Evolutionary conservation across 805 yeast genomes (phyloP).

Genomic region (Yamadazyma ubonensis): DNA sequence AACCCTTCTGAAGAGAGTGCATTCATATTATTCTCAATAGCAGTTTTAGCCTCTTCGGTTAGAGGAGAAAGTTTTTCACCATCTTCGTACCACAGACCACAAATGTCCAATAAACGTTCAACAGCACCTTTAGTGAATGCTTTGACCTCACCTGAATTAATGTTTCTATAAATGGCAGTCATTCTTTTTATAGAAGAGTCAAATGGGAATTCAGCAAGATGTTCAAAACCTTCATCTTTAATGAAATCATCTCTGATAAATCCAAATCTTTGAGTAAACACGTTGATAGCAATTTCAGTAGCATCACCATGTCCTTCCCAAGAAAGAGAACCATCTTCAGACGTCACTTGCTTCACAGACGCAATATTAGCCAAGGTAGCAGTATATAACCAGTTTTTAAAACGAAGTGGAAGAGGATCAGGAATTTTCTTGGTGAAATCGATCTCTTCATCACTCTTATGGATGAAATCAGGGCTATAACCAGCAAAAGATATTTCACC

Average conservation of each 20-base stretch:
- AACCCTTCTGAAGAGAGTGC: slow-evolving; percentile 29
- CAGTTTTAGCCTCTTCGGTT: slow-evolving; percentile 20
- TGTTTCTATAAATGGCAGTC: slow-evolving; percentile 26
- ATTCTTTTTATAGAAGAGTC: slow-evolving; percentile 34
- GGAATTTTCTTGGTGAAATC: slow-evolving; percentile 22
- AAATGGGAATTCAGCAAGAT: slow-evolving; percentile 30
- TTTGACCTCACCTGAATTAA: neutral
- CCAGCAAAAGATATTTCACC: slow-evolving; percentile 46
- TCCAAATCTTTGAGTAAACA: slow-evolving; percentile 28
- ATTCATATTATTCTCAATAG: slow-evolving; percentile 27
- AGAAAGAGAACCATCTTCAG: slow-evolving; percentile 31
- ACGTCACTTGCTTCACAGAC: slow-evolving; percentile 49
- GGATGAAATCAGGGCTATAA: slow-evolving; percentile 36
- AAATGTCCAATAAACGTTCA: slow-evolving; percentile 26
- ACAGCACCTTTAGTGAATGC: slow-evolving; percentile 35
- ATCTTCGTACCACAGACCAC: slow-evolving; percentile 24
- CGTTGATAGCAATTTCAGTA: slow-evolving; percentile 36
- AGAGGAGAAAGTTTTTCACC: slow-evolving; percentile 16
- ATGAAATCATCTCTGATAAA: slow-evolving; percentile 22
- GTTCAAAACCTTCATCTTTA: slow-evolving; percentile 16
- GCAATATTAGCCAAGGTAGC: slow-evolving; percentile 85
- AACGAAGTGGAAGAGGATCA: slow-evolving; percentile 21
- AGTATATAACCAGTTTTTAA: slow-evolving; percentile 54
- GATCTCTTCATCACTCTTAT: slow-evolving; percentile 37
- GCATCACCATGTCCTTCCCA: slow-evolving; percentile 67